A percentile compares a stretch with the other conserved stretches of the same genome.
Conservation (phyloP, 768 basidiomycete genomes). For the Clavulina sp. region DNA sequence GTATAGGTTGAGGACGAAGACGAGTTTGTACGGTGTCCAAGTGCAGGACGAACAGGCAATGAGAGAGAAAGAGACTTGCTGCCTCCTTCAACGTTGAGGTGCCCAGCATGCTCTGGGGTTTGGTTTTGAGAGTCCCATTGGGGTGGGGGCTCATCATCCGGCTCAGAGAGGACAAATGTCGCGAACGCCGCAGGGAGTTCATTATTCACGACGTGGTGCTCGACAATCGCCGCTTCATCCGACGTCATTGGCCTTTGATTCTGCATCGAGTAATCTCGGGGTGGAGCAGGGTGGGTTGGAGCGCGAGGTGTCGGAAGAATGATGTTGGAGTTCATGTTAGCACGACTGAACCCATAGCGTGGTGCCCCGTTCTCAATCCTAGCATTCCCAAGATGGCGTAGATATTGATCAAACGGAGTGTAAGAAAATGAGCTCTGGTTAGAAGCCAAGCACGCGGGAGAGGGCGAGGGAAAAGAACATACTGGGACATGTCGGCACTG, state of each 20-base stretch:
- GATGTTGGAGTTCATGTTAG: background rate
- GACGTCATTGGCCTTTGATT: background rate
- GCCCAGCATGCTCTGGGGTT: background rate
- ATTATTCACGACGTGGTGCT: background rate
- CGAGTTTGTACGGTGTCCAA: background rate
- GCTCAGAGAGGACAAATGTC: background rate
- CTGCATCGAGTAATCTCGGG: background rate
- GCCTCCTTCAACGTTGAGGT: background rate
- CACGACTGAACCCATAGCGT: background rate
- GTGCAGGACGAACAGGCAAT: background rate
- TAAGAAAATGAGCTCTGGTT: background rate
- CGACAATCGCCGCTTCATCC: background rate
- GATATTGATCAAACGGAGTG: background rate
- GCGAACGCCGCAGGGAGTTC: background rate
- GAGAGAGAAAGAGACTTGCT: background rate
- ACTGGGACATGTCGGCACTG: background rate
- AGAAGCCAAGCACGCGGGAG: background rate
- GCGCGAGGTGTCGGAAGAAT: background rate
- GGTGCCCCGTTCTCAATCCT: too few species aligned
- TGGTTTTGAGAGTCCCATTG: too few species aligned
- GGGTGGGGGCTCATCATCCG: background rate
- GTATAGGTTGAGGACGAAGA: background rate
- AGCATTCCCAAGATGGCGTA: too few species aligned
- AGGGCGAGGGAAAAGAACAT: background rate
- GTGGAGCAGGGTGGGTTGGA: background rate